Evolutionary conservation across 257 asterid genomes (phyloP).

Genomic region (Scutellaria minor): DNA sequence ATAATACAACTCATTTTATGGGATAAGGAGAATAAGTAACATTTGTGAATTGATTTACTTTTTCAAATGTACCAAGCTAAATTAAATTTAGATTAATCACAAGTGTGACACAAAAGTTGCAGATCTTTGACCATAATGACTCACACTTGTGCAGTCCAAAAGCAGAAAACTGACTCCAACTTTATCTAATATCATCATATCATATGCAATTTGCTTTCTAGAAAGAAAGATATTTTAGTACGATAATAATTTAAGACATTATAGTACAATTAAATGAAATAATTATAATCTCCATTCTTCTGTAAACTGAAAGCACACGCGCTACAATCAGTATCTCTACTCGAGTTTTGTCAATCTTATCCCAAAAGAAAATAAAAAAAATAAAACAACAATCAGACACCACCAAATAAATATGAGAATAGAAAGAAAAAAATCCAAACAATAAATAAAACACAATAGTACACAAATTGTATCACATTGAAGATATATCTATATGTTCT

Average conservation of each 20-base stretch:
- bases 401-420: conserved; percentile 1
- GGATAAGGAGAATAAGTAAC: too few relatives aligned
- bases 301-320: not conserved
- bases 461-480: not conserved
- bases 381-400: not conserved
- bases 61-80: too few relatives aligned
- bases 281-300: conserved; percentile 5
- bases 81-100: not conserved
- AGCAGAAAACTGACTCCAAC: not conserved
- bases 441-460: conserved; percentile 3
- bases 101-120: not conserved
- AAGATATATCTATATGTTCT: conserved; percentile 48
- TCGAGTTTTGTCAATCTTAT: not conserved
- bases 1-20: too few relatives aligned
- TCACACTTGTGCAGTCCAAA: conserved; percentile 11
- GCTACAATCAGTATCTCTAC: not conserved
- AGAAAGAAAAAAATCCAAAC: not conserved
- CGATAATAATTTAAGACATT: not conserved
- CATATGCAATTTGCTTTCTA: conserved; percentile 23
- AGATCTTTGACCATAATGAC: conserved; percentile 9
- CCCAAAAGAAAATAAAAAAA: not conserved
- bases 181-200: conserved; percentile 26
- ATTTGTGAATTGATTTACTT: too few relatives aligned
- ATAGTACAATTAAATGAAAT: conserved; percentile 1
- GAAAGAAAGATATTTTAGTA: not conserved